Percentiles rank a stretch among this genome's conserved stretches.
These are phyloP conservation scores for Blastobotrys robertii DNA, from an alignment of 805 yeast species.

Conservation along the genomic window DNA sequence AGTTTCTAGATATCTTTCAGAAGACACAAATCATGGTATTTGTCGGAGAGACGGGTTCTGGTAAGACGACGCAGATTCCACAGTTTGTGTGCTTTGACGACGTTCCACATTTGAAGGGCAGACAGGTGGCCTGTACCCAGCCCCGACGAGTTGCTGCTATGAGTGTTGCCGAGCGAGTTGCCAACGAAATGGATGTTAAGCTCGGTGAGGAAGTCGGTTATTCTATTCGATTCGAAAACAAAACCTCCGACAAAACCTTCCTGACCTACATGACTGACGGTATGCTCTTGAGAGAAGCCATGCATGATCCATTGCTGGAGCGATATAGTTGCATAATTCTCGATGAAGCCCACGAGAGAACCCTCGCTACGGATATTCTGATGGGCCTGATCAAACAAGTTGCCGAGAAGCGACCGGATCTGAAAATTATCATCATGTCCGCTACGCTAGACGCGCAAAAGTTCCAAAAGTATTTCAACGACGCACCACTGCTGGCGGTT, in stretches of 20 bases:
- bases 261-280: constrained; percentile 98
- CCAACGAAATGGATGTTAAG: constrained; percentile 91
- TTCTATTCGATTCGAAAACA: constrained; percentile 87
- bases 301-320: constrained; percentile 81
- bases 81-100: constrained; percentile 91
- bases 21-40: constrained; percentile 90
- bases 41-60: constrained; percentile 99
- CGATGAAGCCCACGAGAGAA: constrained; percentile 98
- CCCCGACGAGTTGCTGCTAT: constrained; percentile 99
- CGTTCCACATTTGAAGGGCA: constrained; percentile 75
- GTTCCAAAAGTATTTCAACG: constrained; percentile 79
- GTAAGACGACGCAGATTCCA: constrained; percentile 96
- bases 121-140: constrained; percentile 87
- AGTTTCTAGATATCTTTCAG: constrained; percentile 77
- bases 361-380: constrained; percentile 89
- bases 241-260: constrained; percentile 67
- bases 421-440: constrained; percentile 91
- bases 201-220: constrained; percentile 95
- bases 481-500: constrained; percentile 90
- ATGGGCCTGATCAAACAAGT: constrained; percentile 92
- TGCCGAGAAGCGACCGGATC: constrained; percentile 67
- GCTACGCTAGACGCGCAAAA: constrained; percentile 97
- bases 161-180: constrained; percentile 96
- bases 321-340: constrained; percentile 83
- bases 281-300: constrained; percentile 93